Conservation (phyloP, 305 asterid species). For the Fraxinus sp. region DNA sequence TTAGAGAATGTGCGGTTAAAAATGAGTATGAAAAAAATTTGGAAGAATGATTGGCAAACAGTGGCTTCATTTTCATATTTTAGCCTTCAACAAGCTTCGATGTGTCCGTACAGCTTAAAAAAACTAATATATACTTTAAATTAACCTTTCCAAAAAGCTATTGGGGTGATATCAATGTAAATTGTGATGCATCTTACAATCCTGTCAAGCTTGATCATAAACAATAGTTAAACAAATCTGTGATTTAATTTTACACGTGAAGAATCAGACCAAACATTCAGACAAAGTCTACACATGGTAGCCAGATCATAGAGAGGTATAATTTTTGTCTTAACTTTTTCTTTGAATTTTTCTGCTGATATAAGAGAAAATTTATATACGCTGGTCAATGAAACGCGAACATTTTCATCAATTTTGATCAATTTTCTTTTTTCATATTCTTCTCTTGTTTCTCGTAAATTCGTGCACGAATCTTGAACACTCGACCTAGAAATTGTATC, state of each 20-base stretch:
- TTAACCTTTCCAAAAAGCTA: neutral
- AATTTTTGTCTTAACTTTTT: neutral
- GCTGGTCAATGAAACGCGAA: neutral
- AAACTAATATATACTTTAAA: neutral
- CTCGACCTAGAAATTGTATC: neutral
- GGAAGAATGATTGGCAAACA: too few species aligned
- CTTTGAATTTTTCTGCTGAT: neutral
- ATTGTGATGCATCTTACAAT: slow-evolving; percentile 14
- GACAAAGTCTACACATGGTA: slow-evolving; percentile 22
- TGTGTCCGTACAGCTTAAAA: neutral
- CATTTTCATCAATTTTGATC: neutral
- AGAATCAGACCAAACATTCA: slow-evolving; percentile 15
- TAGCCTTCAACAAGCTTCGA: neutral
- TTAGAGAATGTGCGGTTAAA: too few species aligned
- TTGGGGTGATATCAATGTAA: neutral
- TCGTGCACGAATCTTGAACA: neutral
- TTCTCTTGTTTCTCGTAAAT: neutral
- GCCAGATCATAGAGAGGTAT: neutral
- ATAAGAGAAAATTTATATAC: neutral
- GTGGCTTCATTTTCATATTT: slow-evolving; percentile 4
- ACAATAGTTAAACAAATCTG: neutral
- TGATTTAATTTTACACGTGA: slow-evolving; percentile 27
- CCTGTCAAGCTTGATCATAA: slow-evolving; percentile 22
- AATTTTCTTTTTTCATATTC: neutral
- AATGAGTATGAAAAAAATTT: too few species aligned